phyloP scores from a whole-genome alignment of 768 basidiomycete genomes.

The Tricholoma bakamatsutake region DNA sequence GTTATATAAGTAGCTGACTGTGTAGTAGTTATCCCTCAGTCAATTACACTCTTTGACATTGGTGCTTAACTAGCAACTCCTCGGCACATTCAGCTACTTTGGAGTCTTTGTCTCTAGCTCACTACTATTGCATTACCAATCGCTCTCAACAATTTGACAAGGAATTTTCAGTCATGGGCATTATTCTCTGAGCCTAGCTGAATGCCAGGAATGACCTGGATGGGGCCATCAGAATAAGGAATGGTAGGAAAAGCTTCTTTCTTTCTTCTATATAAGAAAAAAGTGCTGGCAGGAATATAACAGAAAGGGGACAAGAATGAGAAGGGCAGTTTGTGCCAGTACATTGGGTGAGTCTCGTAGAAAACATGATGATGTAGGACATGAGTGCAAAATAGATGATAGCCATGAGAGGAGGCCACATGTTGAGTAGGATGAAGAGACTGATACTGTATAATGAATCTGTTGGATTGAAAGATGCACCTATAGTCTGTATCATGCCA shows the following conservation, averaged over 20 bases:
- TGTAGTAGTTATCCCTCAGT: too few relatives aligned
- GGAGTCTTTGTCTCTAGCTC: too few relatives aligned
- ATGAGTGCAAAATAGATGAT: constrained; percentile 70
- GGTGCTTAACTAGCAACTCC: too few relatives aligned
- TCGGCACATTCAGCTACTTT: too few relatives aligned
- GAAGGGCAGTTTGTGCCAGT: constrained; percentile 73
- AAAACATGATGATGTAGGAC: constrained; percentile 75
- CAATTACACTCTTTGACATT: too few relatives aligned
- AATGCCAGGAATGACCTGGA: constrained; percentile 78
- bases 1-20: too few relatives aligned
- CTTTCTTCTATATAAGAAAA: constrained; percentile 57
- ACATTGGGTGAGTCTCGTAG: constrained; percentile 74
- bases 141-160: too few relatives aligned
- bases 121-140: too few relatives aligned
- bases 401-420: constrained; percentile 59
- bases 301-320: constrained; percentile 73
- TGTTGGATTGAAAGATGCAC: constrained; percentile 50
- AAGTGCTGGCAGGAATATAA: constrained; percentile 60
- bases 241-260: constrained; percentile 55
- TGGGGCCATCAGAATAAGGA: constrained; percentile 77
- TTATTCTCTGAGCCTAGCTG: constrained; percentile 94
- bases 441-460: constrained; percentile 56
- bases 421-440: constrained; percentile 73
- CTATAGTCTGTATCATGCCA: constrained; percentile 54
- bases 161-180: constrained; percentile 71